A percentile compares a stretch with the other conserved stretches of the same genome.
phyloP scores from a whole-genome alignment of 1,139 yeast genomes.

The Diutina rugosa region DNA sequence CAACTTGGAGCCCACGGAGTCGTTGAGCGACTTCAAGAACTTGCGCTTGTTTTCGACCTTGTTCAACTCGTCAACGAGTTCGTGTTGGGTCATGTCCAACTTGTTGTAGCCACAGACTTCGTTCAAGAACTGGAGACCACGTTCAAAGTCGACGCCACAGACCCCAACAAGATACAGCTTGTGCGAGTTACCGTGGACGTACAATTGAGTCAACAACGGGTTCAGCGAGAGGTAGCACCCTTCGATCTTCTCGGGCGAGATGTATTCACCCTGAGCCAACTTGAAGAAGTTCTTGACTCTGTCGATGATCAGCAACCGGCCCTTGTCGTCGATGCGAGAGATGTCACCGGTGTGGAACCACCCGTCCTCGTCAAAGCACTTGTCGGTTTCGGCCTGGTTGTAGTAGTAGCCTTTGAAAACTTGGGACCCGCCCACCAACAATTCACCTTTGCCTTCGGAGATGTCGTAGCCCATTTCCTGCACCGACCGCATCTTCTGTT shows the following conservation, averaged over 20 bases:
- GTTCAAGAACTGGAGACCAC: conserved; percentile 5
- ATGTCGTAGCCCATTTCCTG: conserved; percentile 1
- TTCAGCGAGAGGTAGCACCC: conserved; percentile 7
- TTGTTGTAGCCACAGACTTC: conserved; percentile 4
- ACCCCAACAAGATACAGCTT: conserved; percentile 7
- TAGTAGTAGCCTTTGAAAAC: conserved; percentile 24
- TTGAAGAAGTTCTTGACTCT: conserved; percentile 10
- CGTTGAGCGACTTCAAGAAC: conserved; percentile 18
- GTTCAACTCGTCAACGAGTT: conserved; percentile 10
- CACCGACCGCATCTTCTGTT: not conserved
- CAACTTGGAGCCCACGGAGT: conserved; percentile 12
- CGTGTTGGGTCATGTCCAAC: conserved; percentile 4
- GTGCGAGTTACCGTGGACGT: conserved; percentile 8
- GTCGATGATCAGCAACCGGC: conserved; percentile 8
- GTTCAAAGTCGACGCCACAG: conserved; percentile 7
- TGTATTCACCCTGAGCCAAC: conserved; percentile 10
- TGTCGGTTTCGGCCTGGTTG: conserved; percentile 25
- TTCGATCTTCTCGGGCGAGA: conserved; percentile 9
- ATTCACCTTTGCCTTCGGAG: conserved; percentile 18
- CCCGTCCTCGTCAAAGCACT: conserved; percentile 15
- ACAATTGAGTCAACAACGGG: conserved; percentile 7
- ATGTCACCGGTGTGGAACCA: conserved; percentile 10
- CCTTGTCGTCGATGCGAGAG: conserved; percentile 6
- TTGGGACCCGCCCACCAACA: conserved; percentile 27
- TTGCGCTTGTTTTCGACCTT: conserved; percentile 12